Evolutionary conservation across 2,329 filamentous ascomycete genomes (phyloP).

Genomic region (Aspergillus cejpii): DNA sequence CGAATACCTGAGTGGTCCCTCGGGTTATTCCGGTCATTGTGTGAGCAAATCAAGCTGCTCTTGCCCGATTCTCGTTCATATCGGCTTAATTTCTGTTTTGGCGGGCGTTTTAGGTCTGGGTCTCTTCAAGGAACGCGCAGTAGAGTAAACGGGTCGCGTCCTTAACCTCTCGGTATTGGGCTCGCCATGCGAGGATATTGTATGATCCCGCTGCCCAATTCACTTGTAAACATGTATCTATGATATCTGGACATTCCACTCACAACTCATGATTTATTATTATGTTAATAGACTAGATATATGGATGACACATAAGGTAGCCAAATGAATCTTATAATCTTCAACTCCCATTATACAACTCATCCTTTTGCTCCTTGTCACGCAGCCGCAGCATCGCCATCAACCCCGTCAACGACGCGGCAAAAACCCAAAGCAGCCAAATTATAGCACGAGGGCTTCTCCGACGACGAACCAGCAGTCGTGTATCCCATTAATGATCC

Average conservation of each 20-base stretch:
- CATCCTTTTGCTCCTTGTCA: slow-evolving; percentile 38
- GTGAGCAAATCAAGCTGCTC: too few species aligned
- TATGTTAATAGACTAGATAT: slow-evolving; percentile 3
- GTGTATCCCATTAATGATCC: slow-evolving; percentile 43
- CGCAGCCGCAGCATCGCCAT: slow-evolving; percentile 48
- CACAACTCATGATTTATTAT: slow-evolving; percentile 1
- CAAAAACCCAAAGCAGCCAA: slow-evolving; percentile 47
- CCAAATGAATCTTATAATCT: not conserved
- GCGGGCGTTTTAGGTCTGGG: not conserved
- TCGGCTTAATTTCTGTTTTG: not conserved
- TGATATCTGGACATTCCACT: not conserved
- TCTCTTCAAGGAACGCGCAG: too few species aligned
- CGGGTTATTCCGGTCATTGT: too few species aligned
- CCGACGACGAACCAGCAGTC: slow-evolving; percentile 19
- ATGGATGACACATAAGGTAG: not conserved
- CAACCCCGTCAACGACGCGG: slow-evolving; percentile 32
- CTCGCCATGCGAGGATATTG: not conserved
- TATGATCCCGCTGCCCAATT: not conserved
- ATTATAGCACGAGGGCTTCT: slow-evolving; percentile 22
- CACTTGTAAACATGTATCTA: not conserved
- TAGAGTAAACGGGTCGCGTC: too few species aligned
- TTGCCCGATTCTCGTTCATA: too few species aligned
- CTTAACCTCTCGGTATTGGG: too few species aligned
- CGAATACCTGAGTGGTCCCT: too few species aligned
- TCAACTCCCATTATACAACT: slow-evolving; percentile 39